These are phyloP conservation scores for Pulveroboletus sp. DNA, from an alignment of 768 basidiomycete genomes.

Conservation along the genomic window DNA sequence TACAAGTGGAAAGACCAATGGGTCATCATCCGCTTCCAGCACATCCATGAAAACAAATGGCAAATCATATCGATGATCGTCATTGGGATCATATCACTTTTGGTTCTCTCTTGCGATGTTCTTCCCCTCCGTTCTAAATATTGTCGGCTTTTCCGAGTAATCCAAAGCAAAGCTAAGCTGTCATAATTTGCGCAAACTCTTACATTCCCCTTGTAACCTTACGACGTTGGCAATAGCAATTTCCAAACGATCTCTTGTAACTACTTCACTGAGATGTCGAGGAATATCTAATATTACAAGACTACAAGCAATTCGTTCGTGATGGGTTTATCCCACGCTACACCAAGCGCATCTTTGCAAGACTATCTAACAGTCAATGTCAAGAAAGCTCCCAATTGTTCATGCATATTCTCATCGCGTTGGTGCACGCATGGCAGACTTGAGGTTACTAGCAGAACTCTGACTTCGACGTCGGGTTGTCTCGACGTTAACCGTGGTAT, in stretches of 20 bases:
- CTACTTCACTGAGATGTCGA: slow-evolving; percentile 10
- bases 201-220: slow-evolving; percentile 24
- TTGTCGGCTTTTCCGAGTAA: slow-evolving; percentile 23
- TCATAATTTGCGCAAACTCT: slow-evolving; percentile 27
- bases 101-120: slow-evolving; percentile 20
- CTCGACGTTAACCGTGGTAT: slow-evolving; percentile 29
- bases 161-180: slow-evolving; percentile 20
- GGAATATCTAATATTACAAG: slow-evolving; percentile 22
- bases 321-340: not conserved
- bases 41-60: slow-evolving; percentile 54
- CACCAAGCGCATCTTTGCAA: slow-evolving; percentile 10
- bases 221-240: slow-evolving; percentile 15
- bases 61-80: slow-evolving; percentile 55
- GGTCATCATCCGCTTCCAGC: slow-evolving; percentile 43
- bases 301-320: slow-evolving; percentile 11
- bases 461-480: slow-evolving; percentile 28
- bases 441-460: slow-evolving; percentile 33
- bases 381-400: slow-evolving; percentile 3
- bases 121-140: slow-evolving; percentile 16
- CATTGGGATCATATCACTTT: slow-evolving; percentile 9
- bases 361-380: slow-evolving; percentile 1
- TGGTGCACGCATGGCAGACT: slow-evolving; percentile 34
- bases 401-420: slow-evolving; percentile 27
- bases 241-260: slow-evolving; percentile 10
- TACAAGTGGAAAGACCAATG: slow-evolving; percentile 50